Evolutionary conservation across 2,329 filamentous ascomycete genomes (phyloP).

Genomic region (Aspergillus sp.): DNA sequence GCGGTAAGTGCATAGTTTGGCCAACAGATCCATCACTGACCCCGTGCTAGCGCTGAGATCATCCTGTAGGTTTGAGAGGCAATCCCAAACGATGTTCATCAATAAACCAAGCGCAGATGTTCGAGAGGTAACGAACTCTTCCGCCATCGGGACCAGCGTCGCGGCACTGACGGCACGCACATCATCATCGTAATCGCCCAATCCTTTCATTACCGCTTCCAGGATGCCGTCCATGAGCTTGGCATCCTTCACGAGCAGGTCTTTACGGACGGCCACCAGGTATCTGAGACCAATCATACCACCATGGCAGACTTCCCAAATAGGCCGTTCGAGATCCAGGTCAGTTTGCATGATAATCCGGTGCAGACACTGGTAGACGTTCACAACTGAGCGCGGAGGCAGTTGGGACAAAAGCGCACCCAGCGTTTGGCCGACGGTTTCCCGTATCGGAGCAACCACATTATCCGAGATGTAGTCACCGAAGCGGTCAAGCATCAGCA

Average conservation of each 20-base stretch:
- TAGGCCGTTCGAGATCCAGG: conserved; percentile 60
- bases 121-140: conserved; percentile 84
- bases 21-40: conserved; percentile 95
- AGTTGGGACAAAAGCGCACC: conserved; percentile 83
- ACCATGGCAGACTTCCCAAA: conserved; percentile 94
- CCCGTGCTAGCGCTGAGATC: conserved; percentile 95
- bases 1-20: conserved; percentile 89
- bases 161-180: conserved; percentile 94
- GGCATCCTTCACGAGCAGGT: conserved; percentile 73
- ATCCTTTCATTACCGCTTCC: conserved; percentile 84
- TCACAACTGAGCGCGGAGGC: conserved; percentile 66
- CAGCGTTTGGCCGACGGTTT: conserved; percentile 88
- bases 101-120: conserved; percentile 68
- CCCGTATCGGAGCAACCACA: conserved; percentile 88
- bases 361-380: conserved; percentile 75
- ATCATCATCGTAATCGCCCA: conserved; percentile 87
- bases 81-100: conserved; percentile 95
- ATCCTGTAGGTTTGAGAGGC: conserved; percentile 90
- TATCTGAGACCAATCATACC: conserved; percentile 97
- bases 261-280: conserved; percentile 87
- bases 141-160: conserved; percentile 91
- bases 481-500: conserved; percentile 95
- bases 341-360: conserved; percentile 89
- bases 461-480: conserved; percentile 97
- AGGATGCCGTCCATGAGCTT: conserved; percentile 89